A percentile compares a stretch with the other conserved stretches of the same genome.
Conservation (phyloP, 306 rosid species). For the Cicer bijugum region DNA sequence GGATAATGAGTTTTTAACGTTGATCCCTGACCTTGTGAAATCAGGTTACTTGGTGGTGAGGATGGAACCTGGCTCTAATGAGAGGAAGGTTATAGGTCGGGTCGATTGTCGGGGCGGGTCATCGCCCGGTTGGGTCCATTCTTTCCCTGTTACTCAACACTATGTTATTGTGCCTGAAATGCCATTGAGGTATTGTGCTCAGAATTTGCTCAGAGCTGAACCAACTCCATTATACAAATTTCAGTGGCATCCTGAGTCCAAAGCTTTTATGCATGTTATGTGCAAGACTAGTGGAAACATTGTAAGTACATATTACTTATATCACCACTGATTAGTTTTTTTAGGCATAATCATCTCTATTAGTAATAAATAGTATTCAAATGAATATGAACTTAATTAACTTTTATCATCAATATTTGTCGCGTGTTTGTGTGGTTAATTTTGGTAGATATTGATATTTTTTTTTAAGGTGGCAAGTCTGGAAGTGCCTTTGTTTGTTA, state of each 20-base stretch:
- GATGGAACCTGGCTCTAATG: constrained; percentile 79
- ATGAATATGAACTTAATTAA: not conserved
- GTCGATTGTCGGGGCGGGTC: constrained; percentile 74
- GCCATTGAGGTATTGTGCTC: constrained; percentile 83
- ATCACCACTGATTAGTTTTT: no score
- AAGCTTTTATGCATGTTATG: constrained; percentile 77
- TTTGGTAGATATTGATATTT: not conserved
- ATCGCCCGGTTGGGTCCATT: constrained; percentile 90
- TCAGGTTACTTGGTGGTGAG: constrained; percentile 79
- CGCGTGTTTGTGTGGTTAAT: not conserved
- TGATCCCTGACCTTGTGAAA: constrained; percentile 77
- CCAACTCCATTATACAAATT: constrained; percentile 92
- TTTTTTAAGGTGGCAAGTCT: constrained; percentile 74
- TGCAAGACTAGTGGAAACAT: constrained; percentile 81
- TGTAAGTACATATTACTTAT: constrained; percentile 50
- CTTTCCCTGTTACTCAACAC: constrained; percentile 80
- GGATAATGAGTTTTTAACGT: constrained; percentile 67
- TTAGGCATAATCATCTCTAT: not conserved
- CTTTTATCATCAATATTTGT: no score
- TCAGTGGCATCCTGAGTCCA: constrained; percentile 81
- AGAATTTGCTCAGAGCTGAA: constrained; percentile 82
- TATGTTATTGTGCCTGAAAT: constrained; percentile 84
- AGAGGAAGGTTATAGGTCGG: constrained; percentile 75
- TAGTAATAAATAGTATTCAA: not conserved
- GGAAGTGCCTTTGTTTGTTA: constrained; percentile 81